Conservation (phyloP, 108 stramenopile species). For the Schizochytrium sp. region DNA sequence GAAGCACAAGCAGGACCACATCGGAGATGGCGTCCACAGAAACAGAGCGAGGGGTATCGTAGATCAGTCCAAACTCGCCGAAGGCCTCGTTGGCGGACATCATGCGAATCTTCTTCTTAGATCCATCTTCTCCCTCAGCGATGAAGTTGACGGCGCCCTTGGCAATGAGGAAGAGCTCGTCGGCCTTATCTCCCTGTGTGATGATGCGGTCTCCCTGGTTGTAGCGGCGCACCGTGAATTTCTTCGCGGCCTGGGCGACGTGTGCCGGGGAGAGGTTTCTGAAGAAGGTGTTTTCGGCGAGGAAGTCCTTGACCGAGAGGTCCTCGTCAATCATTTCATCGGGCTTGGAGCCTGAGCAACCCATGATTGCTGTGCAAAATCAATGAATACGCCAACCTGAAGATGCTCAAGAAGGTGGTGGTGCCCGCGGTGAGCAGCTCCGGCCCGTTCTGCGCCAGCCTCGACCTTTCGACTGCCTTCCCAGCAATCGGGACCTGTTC, state of each 20-base stretch:
- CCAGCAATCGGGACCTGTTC: no score
- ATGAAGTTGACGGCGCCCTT: constrained; percentile 43
- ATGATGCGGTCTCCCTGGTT: constrained; percentile 43
- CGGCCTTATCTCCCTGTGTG: constrained; percentile 33
- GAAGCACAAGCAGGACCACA: constrained; percentile 48
- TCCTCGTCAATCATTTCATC: constrained; percentile 13
- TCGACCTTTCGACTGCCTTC: no score
- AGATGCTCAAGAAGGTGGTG: no score
- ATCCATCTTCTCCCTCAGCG: constrained; percentile 58
- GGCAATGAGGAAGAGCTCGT: constrained; percentile 49
- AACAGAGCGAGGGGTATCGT: constrained; percentile 29
- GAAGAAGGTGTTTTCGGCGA: constrained; percentile 17
- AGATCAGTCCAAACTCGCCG: constrained; percentile 55
- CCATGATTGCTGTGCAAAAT: not conserved
- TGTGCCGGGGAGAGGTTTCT: constrained; percentile 6
- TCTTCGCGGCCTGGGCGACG: constrained; percentile 36
- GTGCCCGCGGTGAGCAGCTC: no score
- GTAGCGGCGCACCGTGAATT: constrained; percentile 23
- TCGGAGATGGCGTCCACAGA: constrained; percentile 6
- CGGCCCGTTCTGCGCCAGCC: no score
- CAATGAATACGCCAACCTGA: no score
- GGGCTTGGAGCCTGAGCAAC: constrained; percentile 9
- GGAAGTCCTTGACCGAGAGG: constrained; percentile 30
- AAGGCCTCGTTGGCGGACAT: constrained; percentile 35
- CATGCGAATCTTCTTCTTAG: constrained; percentile 34